Conservation (phyloP, 805 yeast species). For the Cyberlindnera petersonii region DNA sequence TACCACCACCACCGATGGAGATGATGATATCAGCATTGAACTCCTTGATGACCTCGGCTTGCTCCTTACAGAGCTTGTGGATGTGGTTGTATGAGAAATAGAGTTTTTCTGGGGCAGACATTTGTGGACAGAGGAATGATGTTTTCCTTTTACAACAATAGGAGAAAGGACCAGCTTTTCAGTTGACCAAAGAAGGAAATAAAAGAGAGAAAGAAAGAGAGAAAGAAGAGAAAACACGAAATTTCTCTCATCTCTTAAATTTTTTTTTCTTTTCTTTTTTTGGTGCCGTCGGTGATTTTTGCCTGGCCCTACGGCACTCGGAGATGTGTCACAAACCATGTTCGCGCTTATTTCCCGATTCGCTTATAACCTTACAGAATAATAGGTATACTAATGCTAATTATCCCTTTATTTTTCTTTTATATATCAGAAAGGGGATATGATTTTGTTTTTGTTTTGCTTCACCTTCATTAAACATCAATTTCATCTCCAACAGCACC, state of each 20-base stretch:
- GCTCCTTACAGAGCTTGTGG: conserved; percentile 76
- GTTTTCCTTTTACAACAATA: neutral
- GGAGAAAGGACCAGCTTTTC: neutral
- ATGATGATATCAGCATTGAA: conserved; percentile 53
- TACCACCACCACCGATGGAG: conserved; percentile 74
- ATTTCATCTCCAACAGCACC: neutral
- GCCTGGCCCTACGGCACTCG: too few relatives aligned
- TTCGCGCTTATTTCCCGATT: too few relatives aligned
- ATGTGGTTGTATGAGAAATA: conserved; percentile 77
- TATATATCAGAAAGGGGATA: too few relatives aligned
- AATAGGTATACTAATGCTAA: too few relatives aligned
- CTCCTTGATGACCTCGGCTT: conserved; percentile 46
- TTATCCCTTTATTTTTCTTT: too few relatives aligned
- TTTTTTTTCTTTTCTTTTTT: neutral
- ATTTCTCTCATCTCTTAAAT: too few relatives aligned
- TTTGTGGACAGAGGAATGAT: neutral
- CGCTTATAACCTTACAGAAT: too few relatives aligned
- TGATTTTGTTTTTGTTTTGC: too few relatives aligned
- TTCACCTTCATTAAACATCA: conserved; percentile 4
- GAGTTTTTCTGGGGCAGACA: conserved; percentile 35
- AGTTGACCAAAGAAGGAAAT: neutral
- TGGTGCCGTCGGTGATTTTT: neutral
- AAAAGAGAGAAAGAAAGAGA: neutral
- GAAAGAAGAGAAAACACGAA: too few relatives aligned
- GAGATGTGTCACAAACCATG: conserved; percentile 2